Evolutionary conservation across 371 early-diverging fungal species (phyloP).

Genomic region (Mortierella sp.): DNA sequence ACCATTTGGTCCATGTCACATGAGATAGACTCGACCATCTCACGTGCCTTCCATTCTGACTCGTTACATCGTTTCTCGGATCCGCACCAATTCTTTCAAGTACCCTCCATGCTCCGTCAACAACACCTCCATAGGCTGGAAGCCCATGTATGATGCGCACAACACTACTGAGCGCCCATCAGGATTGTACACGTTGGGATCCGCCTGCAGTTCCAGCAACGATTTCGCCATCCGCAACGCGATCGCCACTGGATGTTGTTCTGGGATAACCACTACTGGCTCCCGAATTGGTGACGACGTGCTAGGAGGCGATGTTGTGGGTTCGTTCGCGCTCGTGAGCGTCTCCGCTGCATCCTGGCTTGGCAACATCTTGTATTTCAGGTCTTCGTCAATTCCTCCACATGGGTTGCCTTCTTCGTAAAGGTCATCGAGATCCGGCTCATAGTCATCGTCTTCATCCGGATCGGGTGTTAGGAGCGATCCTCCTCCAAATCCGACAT

Average conservation of each 20-base stretch:
- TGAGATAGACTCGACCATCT: too few species aligned
- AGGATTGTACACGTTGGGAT: constrained; percentile 47
- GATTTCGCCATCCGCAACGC: constrained; percentile 39
- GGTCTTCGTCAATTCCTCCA: too few species aligned
- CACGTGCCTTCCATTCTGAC: too few species aligned
- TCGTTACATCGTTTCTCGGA: constrained; percentile 38
- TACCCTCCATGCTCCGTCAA: constrained; percentile 37
- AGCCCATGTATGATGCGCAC: constrained; percentile 48
- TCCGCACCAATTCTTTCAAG: constrained; percentile 38
- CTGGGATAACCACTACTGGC: constrained; percentile 14
- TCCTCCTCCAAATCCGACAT: constrained; percentile 35
- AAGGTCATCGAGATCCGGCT: background rate
- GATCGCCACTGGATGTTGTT: constrained; percentile 33
- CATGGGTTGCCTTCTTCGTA: background rate
- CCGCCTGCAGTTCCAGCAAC: constrained; percentile 24
- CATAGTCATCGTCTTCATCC: background rate
- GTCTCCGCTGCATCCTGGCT: too few species aligned
- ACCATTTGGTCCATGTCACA: too few species aligned
- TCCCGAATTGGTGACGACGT: background rate
- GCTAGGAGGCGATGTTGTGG: background rate
- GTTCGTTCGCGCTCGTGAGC: too few species aligned
- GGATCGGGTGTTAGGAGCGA: constrained; percentile 12
- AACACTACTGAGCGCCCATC: constrained; percentile 41
- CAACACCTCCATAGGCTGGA: constrained; percentile 42
- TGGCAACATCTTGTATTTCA: too few species aligned